These are phyloP conservation scores for Cladobotryum mycophilum DNA, from an alignment of 2,329 filamentous ascomycete genomes.

Conservation along the genomic window DNA sequence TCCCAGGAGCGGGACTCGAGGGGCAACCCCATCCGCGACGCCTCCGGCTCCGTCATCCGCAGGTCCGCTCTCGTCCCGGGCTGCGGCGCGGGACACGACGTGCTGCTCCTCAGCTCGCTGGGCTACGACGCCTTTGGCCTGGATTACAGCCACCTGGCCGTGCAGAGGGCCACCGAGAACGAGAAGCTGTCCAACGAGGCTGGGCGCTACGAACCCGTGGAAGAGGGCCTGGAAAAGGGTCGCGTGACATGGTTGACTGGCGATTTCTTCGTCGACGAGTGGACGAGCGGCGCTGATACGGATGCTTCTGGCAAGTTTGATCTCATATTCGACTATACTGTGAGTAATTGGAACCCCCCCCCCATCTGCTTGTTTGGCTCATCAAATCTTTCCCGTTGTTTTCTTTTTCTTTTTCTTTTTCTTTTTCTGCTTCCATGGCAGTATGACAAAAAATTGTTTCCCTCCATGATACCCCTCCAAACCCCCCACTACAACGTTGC, in stretches of 20 bases:
- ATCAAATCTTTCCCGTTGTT: background rate
- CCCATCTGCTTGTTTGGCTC: background rate
- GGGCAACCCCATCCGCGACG: constrained; percentile 21
- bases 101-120: constrained; percentile 63
- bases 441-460: background rate
- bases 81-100: constrained; percentile 78
- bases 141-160: constrained; percentile 52
- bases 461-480: background rate
- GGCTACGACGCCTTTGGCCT: constrained; percentile 75
- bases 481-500: background rate
- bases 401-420: background rate
- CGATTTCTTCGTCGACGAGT: constrained; percentile 62
- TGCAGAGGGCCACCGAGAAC: constrained; percentile 41
- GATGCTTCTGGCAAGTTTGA: constrained; percentile 51
- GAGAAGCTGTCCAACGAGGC: constrained; percentile 32
- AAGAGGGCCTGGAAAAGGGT: constrained; percentile 40
- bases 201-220: constrained; percentile 36
- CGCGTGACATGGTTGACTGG: constrained; percentile 49
- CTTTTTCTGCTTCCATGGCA: background rate
- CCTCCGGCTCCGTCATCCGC: constrained; percentile 19
- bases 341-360: constrained; percentile 26
- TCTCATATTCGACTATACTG: constrained; percentile 58
- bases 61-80: constrained; percentile 64
- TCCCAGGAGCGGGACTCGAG: constrained; percentile 27
- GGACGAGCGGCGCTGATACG: constrained; percentile 38